phyloP scores from a whole-genome alignment of 1,284 basidiomycete species.

The Leccinum pachyderme region DNA sequence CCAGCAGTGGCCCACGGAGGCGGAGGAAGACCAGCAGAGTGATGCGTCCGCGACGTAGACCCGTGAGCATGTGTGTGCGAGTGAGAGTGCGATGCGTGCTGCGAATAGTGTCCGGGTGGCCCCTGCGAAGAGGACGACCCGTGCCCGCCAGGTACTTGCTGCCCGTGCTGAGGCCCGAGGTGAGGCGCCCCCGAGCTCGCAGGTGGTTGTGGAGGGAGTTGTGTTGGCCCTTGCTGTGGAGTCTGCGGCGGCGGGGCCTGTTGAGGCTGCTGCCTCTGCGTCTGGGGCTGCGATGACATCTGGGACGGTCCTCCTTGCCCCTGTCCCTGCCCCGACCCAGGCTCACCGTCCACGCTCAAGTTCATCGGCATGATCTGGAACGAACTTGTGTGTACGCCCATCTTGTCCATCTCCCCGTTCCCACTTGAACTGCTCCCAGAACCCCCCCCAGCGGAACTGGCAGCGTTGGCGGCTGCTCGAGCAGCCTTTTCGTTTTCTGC shows the following conservation, averaged over 20 bases:
- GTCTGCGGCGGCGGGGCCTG: background rate
- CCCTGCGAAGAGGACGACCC: constrained; percentile 8
- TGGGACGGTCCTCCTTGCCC: constrained; percentile 9
- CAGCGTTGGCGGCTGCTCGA: constrained; percentile 17
- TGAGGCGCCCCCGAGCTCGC: constrained; percentile 20
- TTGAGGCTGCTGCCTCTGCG: constrained; percentile 8
- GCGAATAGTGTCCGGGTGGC: constrained; percentile 11
- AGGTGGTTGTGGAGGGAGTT: constrained; percentile 8
- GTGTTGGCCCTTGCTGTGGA: constrained; percentile 8
- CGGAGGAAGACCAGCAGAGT: constrained; percentile 25
- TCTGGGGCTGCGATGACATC: constrained; percentile 8
- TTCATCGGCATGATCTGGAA: constrained; percentile 43
- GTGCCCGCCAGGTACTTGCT: background rate
- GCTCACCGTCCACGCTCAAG: constrained; percentile 24
- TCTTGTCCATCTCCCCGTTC: constrained; percentile 36
- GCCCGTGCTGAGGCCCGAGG: constrained; percentile 14
- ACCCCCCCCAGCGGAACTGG: background rate
- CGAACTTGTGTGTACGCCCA: constrained; percentile 47
- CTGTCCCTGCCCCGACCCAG: constrained; percentile 10
- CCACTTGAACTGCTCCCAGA: constrained; percentile 9
- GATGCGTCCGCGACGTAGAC: constrained; percentile 14
- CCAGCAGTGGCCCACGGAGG: constrained; percentile 45
- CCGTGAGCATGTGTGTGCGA: constrained; percentile 7
- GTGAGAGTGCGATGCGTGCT: background rate
- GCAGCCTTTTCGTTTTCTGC: constrained; percentile 40